Conservation (phyloP, 129 eudicot genomes). For the Centella asiatica region DNA sequence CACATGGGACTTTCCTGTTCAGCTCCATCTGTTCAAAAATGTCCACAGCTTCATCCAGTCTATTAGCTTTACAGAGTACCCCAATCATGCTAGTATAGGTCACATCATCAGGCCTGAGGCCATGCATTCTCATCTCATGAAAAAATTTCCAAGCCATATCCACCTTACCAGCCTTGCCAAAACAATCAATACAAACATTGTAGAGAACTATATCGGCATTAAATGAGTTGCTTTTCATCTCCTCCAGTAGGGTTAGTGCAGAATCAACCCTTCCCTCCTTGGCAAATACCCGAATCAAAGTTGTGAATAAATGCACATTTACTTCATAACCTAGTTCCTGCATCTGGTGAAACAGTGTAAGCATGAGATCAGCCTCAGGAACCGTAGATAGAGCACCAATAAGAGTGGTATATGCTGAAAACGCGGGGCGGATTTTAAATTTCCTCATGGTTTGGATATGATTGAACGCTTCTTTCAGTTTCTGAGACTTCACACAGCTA, state of each 20-base stretch:
- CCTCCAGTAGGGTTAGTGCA: constrained; percentile 69
- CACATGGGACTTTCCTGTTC: constrained; percentile 67
- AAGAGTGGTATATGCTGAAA: constrained; percentile 83
- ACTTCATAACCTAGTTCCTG: constrained; percentile 90
- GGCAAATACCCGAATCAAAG: constrained; percentile 73
- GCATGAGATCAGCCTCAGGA: constrained; percentile 61
- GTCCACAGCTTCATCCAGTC: constrained; percentile 65
- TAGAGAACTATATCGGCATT: constrained; percentile 75
- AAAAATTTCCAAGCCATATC: constrained; percentile 98
- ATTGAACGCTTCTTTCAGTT: constrained; percentile 54
- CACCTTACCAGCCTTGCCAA: constrained; percentile 86
- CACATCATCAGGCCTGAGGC: constrained; percentile 75
- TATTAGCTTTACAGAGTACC: constrained; percentile 72
- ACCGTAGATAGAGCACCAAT: constrained; percentile 67
- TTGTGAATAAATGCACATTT: constrained; percentile 70
- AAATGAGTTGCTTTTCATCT: constrained; percentile 66
- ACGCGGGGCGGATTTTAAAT: constrained; percentile 77
- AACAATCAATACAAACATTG: constrained; percentile 87
- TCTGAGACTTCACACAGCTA: constrained; percentile 54
- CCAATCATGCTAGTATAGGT: constrained; percentile 93
- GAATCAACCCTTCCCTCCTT: constrained; percentile 56
- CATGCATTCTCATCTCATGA: constrained; percentile 69
- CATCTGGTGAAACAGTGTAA: constrained; percentile 71
- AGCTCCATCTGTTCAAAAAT: constrained; percentile 74
- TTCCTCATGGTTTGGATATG: constrained; percentile 80